Conservation (phyloP, 768 basidiomycete genomes). For the Psilocybe cyanescens region DNA sequence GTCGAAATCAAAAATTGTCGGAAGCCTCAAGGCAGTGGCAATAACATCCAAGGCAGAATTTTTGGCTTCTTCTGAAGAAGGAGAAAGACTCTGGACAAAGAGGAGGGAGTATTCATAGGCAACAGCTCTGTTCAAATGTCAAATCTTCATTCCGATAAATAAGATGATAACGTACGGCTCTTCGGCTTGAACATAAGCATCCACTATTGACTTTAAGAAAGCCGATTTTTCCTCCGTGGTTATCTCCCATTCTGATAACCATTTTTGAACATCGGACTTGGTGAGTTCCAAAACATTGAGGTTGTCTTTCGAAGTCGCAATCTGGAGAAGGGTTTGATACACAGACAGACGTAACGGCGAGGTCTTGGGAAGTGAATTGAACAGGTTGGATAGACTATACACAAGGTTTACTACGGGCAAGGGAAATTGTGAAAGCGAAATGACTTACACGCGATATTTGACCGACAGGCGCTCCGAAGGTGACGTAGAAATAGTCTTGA, state of each 20-base stretch:
- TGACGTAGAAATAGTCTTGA: slow-evolving; percentile 59
- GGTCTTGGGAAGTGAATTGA: slow-evolving; percentile 72
- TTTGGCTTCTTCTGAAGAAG: slow-evolving; percentile 53
- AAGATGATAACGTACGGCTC: slow-evolving; percentile 46
- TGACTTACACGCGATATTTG: slow-evolving; percentile 77
- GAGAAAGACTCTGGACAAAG: slow-evolving; percentile 63
- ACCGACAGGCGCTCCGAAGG: slow-evolving; percentile 54
- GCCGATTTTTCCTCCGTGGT: slow-evolving; percentile 61
- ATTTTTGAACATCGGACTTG: slow-evolving; percentile 67
- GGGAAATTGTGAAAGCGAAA: slow-evolving; percentile 10
- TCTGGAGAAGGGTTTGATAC: slow-evolving; percentile 61
- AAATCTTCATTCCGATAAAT: not conserved
- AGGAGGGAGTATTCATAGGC: slow-evolving; percentile 70
- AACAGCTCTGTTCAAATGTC: slow-evolving; percentile 42
- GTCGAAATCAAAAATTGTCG: slow-evolving; percentile 81
- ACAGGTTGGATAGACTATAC: slow-evolving; percentile 75
- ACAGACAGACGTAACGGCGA: slow-evolving; percentile 69
- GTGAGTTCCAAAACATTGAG: slow-evolving; percentile 64
- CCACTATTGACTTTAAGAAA: slow-evolving; percentile 68
- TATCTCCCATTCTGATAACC: slow-evolving; percentile 79
- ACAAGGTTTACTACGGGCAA: slow-evolving; percentile 8
- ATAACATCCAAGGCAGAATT: slow-evolving; percentile 64
- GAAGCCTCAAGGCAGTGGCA: slow-evolving; percentile 65
- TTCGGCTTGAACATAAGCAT: slow-evolving; percentile 58
- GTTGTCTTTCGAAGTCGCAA: slow-evolving; percentile 64